phyloP scores from a whole-genome alignment of 768 basidiomycete genomes.

The Calocybe indica region DNA sequence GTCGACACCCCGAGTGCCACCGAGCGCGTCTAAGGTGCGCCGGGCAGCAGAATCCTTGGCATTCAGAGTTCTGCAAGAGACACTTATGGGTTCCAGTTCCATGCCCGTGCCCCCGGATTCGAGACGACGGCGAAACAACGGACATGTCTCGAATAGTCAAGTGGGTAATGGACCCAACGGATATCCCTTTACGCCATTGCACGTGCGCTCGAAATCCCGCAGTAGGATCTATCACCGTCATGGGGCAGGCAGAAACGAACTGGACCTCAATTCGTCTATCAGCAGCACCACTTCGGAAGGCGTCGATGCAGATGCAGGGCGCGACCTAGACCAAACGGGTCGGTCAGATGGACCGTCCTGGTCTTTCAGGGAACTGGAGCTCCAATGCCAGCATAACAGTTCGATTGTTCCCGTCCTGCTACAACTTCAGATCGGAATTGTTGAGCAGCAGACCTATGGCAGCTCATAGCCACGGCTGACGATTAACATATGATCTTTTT shows the following conservation, averaged over 20 bases:
- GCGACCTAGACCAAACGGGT: conserved; percentile 19
- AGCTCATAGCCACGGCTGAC: conserved; percentile 7
- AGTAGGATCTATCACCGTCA: conserved; percentile 63
- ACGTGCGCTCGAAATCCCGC: conserved; percentile 62
- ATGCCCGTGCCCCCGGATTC: conserved; percentile 14
- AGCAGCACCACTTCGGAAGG: conserved; percentile 9
- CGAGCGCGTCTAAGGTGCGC: conserved; percentile 41
- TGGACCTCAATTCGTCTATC: conserved; percentile 34
- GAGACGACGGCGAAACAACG: conserved; percentile 23
- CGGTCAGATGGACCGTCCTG: conserved; percentile 44
- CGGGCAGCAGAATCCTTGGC: conserved; percentile 71
- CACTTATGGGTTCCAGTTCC: conserved; percentile 46
- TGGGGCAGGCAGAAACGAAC: conserved; percentile 59
- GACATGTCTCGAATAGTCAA: conserved; percentile 6
- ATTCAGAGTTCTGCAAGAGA: conserved; percentile 82
- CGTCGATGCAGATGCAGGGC: conserved; percentile 7
- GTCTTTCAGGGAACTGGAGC: conserved; percentile 80
- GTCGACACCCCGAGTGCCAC: conserved; percentile 20
- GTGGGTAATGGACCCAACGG: too few relatives aligned
- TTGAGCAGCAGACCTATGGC: conserved; percentile 26
- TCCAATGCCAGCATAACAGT: conserved; percentile 88
- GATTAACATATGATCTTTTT: neutral
- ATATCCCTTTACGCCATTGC: conserved; percentile 17
- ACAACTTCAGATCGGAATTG: conserved; percentile 46
- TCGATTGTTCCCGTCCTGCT: conserved; percentile 72